Conservation (phyloP, 1,284 basidiomycete species). For the Melampsora americana region DNA sequence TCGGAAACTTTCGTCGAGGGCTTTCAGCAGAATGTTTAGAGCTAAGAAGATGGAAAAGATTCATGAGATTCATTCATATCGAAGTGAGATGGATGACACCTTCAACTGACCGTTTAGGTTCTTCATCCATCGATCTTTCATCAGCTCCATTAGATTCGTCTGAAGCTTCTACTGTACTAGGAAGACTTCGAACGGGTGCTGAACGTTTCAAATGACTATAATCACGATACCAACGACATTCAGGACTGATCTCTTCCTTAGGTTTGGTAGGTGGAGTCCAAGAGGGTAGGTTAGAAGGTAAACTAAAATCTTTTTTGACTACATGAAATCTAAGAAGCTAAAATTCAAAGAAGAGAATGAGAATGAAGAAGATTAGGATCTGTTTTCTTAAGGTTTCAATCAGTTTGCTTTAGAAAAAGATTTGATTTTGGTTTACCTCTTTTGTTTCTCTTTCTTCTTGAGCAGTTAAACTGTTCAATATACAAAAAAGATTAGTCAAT, state of each 20-base stretch:
- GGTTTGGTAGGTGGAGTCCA: slow-evolving; percentile 28
- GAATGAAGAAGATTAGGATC: too few species aligned
- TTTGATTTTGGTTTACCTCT: background rate
- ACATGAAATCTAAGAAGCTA: slow-evolving; percentile 19
- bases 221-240: slow-evolving; percentile 10
- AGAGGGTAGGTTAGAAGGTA: slow-evolving; percentile 16
- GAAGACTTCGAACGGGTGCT: background rate
- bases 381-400: too few species aligned
- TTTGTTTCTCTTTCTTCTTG: background rate
- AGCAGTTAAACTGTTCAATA: background rate
- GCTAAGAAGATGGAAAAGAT: slow-evolving; percentile 8
- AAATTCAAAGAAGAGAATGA: too few species aligned
- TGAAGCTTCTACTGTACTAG: background rate
- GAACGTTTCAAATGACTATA: slow-evolving; percentile 4
- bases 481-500: too few species aligned
- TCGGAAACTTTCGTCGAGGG: background rate
- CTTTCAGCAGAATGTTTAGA: background rate
- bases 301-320: slow-evolving; percentile 14
- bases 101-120: background rate
- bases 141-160: background rate
- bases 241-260: slow-evolving; percentile 14
- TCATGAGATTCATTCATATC: background rate
- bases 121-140: background rate
- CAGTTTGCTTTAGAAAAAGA: too few species aligned
- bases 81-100: background rate